Evolutionary conservation across 2,329 filamentous ascomycete genomes (phyloP), one percentile per base, ranked within the genome.

Genomic region (Fusarium fracticaudum): DNA sequence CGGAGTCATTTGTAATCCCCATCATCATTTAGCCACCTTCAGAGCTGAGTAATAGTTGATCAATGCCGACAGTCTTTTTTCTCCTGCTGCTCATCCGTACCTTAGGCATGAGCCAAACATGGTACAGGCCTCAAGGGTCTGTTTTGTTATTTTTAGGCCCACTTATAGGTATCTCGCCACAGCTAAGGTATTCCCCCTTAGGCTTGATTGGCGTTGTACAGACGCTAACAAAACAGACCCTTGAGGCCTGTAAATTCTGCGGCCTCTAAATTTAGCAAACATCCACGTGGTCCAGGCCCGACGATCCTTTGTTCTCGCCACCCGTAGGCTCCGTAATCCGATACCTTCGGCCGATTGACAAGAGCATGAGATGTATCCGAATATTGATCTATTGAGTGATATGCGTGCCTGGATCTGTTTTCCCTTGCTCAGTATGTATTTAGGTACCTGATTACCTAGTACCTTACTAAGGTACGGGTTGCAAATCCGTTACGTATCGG

Each of bases 271-370:
- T 73, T 75, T 75, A 76, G 73, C 20, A 37, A 22, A 20, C 26
- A 43, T 44, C 54, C 73, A 76, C 70, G 73, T 75, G 73, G 62
- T 73, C 73, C 51, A 73, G 73, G 41, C 73, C 73, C 62, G 47
- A 44, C 60, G 60, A 73, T 66, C 62, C 9, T 47, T 70, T 61
- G 64, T 47, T 74, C 72, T 74, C 69, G 72, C 72, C 72, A 75
- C 72, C 48, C 57, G 53, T 69, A 63, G 44, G 57, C 69, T 74
- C 72, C 69, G 72, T 70, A 24, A 37, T 50, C 68, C 69, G 58
- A 75, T 38, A 48, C 26, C 33, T 67, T 74, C 60, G 69, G 73
- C 73, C 73, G 72, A 65, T 75, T 64, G 38, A 38, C 48, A 60
- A 22, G 43, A n/a, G 22, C 47, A 41, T 26, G 22, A 54, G 38